Conservation (phyloP, 441 rosid genomes). For the Populus hybrid region DNA sequence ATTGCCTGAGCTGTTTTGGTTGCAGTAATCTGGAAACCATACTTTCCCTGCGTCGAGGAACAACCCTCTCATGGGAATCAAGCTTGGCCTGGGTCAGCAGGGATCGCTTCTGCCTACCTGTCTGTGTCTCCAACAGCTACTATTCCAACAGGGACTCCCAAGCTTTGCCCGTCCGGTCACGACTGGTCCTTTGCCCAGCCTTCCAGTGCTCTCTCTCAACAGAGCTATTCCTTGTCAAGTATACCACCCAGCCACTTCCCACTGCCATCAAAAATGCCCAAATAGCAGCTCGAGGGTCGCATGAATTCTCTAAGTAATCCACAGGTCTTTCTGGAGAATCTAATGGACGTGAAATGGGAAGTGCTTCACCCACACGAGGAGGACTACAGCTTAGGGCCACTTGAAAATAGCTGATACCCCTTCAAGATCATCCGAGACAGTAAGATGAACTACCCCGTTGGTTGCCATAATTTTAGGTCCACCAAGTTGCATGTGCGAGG, state of each 20-base stretch:
- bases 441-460: conserved; percentile 97
- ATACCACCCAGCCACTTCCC: conserved; percentile 98
- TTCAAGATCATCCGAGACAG: conserved; percentile 98
- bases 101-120: conserved; percentile 98
- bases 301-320: conserved; percentile 80
- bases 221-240: conserved; percentile 91
- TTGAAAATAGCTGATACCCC: conserved; percentile 93
- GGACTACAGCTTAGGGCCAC: conserved; percentile 95
- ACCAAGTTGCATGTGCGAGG: conserved; percentile 99
- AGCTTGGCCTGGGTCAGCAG: conserved; percentile 99
- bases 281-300: conserved; percentile 98
- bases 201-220: conserved; percentile 89
- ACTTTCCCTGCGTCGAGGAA: conserved; percentile 99
- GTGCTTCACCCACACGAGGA: conserved; percentile 69
- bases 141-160: conserved; percentile 97
- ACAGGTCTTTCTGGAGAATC: conserved; percentile 93
- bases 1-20: conserved; percentile 96
- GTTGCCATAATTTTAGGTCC: conserved; percentile 99
- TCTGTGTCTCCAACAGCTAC: conserved; percentile 99
- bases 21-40: conserved; percentile 99
- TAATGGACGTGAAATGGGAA: conserved; percentile 59
- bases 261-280: conserved; percentile 56
- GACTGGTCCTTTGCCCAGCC: conserved; percentile 99
- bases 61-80: conserved; percentile 98
- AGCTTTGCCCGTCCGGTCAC: conserved; percentile 99